Evolutionary conservation across 305 asterid species (phyloP).

Genomic region (Fraxinus latifolia): DNA sequence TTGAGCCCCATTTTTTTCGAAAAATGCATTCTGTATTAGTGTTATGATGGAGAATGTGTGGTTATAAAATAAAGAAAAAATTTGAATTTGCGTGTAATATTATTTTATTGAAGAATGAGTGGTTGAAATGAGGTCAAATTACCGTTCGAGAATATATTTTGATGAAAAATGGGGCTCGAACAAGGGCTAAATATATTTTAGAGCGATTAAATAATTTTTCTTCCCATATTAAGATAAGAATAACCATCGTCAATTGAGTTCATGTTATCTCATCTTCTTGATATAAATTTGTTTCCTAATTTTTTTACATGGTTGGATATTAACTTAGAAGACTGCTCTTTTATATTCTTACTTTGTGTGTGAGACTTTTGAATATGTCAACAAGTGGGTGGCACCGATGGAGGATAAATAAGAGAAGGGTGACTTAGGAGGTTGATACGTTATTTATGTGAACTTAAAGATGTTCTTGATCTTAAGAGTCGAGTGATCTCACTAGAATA

Average conservation of each 20-base stretch:
- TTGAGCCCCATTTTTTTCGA: too few relatives aligned
- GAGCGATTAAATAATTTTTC: background rate
- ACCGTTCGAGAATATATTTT: too few relatives aligned
- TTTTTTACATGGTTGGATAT: background rate
- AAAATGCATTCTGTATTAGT: too few relatives aligned
- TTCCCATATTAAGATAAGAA: background rate
- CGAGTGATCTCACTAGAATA: background rate
- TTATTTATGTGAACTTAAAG: background rate
- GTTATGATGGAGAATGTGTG: too few relatives aligned
- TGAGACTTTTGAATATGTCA: background rate
- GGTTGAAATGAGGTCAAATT: too few relatives aligned
- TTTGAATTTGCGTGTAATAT: too few relatives aligned
- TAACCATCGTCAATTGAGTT: background rate
- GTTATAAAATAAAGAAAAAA: too few relatives aligned
- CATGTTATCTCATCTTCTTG: background rate
- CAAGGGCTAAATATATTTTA: too few relatives aligned
- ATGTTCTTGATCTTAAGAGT: background rate
- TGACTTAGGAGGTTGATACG: background rate
- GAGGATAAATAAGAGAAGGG: background rate
- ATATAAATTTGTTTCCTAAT: background rate
- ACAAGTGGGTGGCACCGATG: background rate
- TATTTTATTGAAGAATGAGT: too few relatives aligned
- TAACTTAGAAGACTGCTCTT: background rate
- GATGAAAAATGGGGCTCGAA: too few relatives aligned
- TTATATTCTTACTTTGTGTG: background rate